A percentile compares a stretch with the other conserved stretches of the same genome.
phyloP scores from a whole-genome alignment of 345 rosid genomes.

The Trapa incisa region DNA sequence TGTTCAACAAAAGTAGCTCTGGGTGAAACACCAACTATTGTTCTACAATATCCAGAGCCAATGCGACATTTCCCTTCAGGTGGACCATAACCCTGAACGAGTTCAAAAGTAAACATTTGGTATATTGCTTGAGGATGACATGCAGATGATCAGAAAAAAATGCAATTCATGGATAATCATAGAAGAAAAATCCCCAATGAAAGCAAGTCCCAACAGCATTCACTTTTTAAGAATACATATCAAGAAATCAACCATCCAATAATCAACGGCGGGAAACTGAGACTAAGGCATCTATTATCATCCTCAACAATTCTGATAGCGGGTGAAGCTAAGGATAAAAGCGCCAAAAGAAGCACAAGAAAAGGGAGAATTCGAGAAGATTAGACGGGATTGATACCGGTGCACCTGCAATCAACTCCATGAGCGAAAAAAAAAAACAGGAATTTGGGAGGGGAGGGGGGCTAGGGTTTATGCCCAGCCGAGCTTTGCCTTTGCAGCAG shows the following conservation, averaged over 20 bases:
- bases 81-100: conserved; percentile 48
- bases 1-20: conserved; percentile 22
- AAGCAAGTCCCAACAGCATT: neutral
- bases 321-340: neutral
- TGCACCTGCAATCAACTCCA: conserved; percentile 4
- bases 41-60: conserved; percentile 34
- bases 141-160: neutral
- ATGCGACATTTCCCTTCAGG: conserved; percentile 32
- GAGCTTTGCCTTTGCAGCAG: neutral
- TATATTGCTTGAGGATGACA: neutral
- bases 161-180: neutral
- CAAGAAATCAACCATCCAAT: neutral
- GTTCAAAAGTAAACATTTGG: neutral
- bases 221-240: neutral
- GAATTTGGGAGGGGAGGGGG: neutral
- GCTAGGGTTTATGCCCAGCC: neutral
- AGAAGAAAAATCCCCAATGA: neutral
- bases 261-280: neutral
- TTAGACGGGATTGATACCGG: neutral
- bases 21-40: conserved; percentile 24
- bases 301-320: neutral
- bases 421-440: neutral
- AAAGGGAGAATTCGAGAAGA: neutral
- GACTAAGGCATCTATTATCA: neutral
- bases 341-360: neutral